Base-by-base conservation (phyloP, 257 asterid species). In the Solanum sejunctum region DNA sequence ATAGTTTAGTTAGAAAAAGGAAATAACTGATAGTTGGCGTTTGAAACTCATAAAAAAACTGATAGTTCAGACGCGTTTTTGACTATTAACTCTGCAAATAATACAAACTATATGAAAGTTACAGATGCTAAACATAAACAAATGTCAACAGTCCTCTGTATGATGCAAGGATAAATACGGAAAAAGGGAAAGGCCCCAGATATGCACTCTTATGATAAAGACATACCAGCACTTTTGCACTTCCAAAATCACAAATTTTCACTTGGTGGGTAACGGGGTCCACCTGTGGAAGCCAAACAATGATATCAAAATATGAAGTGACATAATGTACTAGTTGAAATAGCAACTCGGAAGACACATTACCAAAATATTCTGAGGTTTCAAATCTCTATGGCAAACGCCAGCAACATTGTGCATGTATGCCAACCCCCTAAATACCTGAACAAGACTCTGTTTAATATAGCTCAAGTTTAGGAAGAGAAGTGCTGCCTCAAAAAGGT, bases 211-310 rank as follows among this genome's bases (percentile, higher is more conserved):
- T 51, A 26, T 16, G 47, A 26, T 77, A 2, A 49, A 15, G 82
- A 90, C 94, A 91, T 95, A 96, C 99, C 43, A 95, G 92, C 73
- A 93, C 91, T 93, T 96, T 96, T 52, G 99, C 99, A 93, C 99
- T 96, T 88, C 99, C 99, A 88, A 96, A 95, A 88, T 96, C 99
- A 23, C 99, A 96, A 86, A 96, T 95, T 88, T 96, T 96, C 60
- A 96, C 95, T 84, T 93, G 97, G 85, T 96, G 99, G 39, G 94
- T 93, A 20, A 84, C 87, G 69, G 95, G 94, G 86, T 96, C 94
- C 81, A 96, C 99, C 99, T 96, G 91, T 82, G 26, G 20, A 87
- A 61, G 79, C 51, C n/a, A 85, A 84, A 67, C 63, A 66, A 67
- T 13, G 23, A 75, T 11, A 80, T 85, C 26, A 75, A 83, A 6